Evolutionary conservation across 306 rosid genomes (phyloP).

Genomic region (Sphenostylis stenocarpa): DNA sequence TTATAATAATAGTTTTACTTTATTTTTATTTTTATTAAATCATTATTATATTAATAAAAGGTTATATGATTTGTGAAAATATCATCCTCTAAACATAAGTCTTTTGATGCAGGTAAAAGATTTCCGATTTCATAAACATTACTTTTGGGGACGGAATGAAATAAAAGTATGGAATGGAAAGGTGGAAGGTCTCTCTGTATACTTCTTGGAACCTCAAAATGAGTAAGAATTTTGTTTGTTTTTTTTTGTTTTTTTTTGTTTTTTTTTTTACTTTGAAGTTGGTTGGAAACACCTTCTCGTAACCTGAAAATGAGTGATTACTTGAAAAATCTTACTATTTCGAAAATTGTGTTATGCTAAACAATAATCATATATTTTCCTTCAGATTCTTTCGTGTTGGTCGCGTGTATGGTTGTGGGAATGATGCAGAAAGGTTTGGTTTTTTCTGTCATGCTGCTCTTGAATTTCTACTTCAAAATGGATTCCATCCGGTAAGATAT

Average conservation of each 20-base stretch:
- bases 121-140: constrained; percentile 50
- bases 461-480: constrained; percentile 73
- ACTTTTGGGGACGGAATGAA: constrained; percentile 69
- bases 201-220: constrained; percentile 87
- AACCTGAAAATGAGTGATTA: no score
- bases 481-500: constrained; percentile 80
- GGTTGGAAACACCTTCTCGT: background rate
- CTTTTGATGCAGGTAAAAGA: constrained; percentile 64
- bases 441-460: constrained; percentile 93
- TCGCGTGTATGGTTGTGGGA: constrained; percentile 72
- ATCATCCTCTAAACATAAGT: background rate
- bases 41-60: no score
- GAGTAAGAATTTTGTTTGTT: constrained; percentile 65
- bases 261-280: constrained; percentile 3
- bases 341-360: background rate
- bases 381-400: constrained; percentile 68
- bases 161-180: constrained; percentile 86
- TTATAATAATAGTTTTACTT: no score
- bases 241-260: no score
- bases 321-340: background rate
- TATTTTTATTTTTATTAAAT: no score
- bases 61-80: no score
- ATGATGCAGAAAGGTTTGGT: constrained; percentile 80
- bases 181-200: constrained; percentile 84
- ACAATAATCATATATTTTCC: constrained; percentile 11